Percentiles rank a stretch among this genome's conserved stretches.
phyloP scores from a whole-genome alignment of 2,329 filamentous ascomycete genomes.

The Parastagonospora nodorum region DNA sequence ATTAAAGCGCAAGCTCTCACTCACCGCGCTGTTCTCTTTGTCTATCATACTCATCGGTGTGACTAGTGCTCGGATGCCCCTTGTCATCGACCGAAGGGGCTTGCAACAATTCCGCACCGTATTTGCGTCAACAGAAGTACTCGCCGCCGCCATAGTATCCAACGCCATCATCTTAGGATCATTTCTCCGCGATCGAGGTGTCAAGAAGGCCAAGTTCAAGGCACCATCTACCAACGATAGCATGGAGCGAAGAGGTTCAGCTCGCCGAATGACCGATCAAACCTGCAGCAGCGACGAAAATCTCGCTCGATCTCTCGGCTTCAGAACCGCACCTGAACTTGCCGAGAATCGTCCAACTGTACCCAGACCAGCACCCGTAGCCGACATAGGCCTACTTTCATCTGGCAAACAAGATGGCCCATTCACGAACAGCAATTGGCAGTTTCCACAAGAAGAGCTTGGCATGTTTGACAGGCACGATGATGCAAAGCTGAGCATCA shows the following conservation, averaged over 20 bases:
- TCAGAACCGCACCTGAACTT: conserved; percentile 64
- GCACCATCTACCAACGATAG: conserved; percentile 57
- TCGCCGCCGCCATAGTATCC: conserved; percentile 84
- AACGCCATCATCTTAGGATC: conserved; percentile 91
- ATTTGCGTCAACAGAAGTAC: conserved; percentile 85
- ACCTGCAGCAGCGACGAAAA: conserved; percentile 92
- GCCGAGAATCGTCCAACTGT: conserved; percentile 49
- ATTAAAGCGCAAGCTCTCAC: conserved; percentile 76
- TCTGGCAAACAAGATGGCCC: conserved; percentile 23
- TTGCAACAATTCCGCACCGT: conserved; percentile 87
- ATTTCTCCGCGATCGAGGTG: conserved; percentile 85
- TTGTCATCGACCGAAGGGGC: conserved; percentile 72
- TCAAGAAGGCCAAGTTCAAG: conserved; percentile 85
- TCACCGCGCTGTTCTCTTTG: conserved; percentile 80
- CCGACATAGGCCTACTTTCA: conserved; percentile 33
- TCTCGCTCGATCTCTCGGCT: conserved; percentile 78
- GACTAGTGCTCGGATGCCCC: conserved; percentile 79
- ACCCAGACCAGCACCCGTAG: conserved; percentile 46
- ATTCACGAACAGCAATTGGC: conserved; percentile 40
- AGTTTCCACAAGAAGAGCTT: conserved; percentile 34
- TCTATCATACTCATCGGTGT: conserved; percentile 80
- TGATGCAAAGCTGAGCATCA: conserved; percentile 27
- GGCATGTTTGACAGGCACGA: conserved; percentile 22
- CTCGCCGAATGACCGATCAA: conserved; percentile 66
- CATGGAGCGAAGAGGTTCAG: conserved; percentile 62